Conservation (phyloP, 768 basidiomycete species). For the Termitomyces titanicus region DNA sequence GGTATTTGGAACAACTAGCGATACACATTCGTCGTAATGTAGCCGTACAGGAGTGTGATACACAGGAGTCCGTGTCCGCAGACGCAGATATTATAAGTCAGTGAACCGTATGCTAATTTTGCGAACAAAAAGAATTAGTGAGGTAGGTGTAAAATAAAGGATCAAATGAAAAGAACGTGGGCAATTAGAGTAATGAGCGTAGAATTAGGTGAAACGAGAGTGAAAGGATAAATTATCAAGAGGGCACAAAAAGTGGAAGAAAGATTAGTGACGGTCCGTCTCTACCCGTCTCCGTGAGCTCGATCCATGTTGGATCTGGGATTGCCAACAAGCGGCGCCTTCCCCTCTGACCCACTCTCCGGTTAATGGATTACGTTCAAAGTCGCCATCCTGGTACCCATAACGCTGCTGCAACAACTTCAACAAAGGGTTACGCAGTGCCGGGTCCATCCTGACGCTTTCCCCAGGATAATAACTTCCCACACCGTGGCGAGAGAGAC, state of each 20-base stretch:
- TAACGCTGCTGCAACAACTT: slow-evolving; percentile 69
- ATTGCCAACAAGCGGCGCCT: slow-evolving; percentile 61
- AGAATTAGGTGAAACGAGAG: slow-evolving; percentile 1
- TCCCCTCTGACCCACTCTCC: slow-evolving; percentile 71
- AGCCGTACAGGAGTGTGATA: slow-evolving; percentile 11
- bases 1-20: slow-evolving; percentile 1
- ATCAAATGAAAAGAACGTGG: slow-evolving; percentile 5
- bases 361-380: slow-evolving; percentile 63
- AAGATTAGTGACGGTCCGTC: slow-evolving; percentile 21
- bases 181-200: slow-evolving; percentile 18
- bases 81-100: not conserved
- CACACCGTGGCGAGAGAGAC: slow-evolving; percentile 71
- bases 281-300: slow-evolving; percentile 32
- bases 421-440: slow-evolving; percentile 76
- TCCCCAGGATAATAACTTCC: slow-evolving; percentile 85
- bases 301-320: slow-evolving; percentile 37
- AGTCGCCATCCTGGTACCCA: slow-evolving; percentile 81
- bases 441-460: slow-evolving; percentile 85
- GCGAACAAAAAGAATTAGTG: not conserved
- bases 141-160: not conserved
- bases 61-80: not conserved
- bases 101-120: slow-evolving; percentile 4
- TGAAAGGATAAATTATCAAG: not conserved
- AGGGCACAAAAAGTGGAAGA: not conserved
- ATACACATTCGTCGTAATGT: slow-evolving; percentile 11